These are phyloP conservation scores for Tephrocybe sp. DNA, from an alignment of 768 basidiomycete species.

Conservation along the genomic window DNA sequence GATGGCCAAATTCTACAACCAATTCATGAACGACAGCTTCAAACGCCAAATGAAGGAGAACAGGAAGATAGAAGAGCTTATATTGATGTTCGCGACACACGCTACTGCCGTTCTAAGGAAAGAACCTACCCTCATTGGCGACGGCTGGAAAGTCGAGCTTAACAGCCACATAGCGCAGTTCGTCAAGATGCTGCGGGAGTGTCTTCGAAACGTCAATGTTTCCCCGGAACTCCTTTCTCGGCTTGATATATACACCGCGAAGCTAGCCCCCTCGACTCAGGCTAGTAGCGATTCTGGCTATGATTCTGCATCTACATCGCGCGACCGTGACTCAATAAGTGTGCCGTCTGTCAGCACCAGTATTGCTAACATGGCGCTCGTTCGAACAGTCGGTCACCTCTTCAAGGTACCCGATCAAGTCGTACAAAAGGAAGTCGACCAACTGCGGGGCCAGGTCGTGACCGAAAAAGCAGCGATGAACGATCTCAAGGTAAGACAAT, in stretches of 20 bases:
- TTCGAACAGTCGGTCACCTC: conserved; percentile 62
- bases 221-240: conserved; percentile 81
- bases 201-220: conserved; percentile 70
- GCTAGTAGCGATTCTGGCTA: conserved; percentile 65
- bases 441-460: conserved; percentile 56
- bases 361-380: conserved; percentile 78
- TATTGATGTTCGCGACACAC: conserved; percentile 92
- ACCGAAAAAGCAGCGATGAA: conserved; percentile 86
- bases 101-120: conserved; percentile 88
- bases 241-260: conserved; percentile 81
- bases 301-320: conserved; percentile 59
- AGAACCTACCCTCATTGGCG: conserved; percentile 78
- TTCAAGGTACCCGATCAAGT: conserved; percentile 74
- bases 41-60: conserved; percentile 93
- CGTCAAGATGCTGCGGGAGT: conserved; percentile 82
- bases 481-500: conserved; percentile 72
- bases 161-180: conserved; percentile 92
- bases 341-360: conserved; percentile 39
- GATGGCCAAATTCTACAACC: conserved; percentile 91
- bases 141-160: conserved; percentile 91
- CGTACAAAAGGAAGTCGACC: conserved; percentile 73
- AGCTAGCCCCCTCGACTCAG: conserved; percentile 62
- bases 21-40: conserved; percentile 83
- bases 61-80: conserved; percentile 95
- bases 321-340: conserved; percentile 54